Conservation (phyloP, 768 basidiomycete genomes). For the Chiua virens region DNA sequence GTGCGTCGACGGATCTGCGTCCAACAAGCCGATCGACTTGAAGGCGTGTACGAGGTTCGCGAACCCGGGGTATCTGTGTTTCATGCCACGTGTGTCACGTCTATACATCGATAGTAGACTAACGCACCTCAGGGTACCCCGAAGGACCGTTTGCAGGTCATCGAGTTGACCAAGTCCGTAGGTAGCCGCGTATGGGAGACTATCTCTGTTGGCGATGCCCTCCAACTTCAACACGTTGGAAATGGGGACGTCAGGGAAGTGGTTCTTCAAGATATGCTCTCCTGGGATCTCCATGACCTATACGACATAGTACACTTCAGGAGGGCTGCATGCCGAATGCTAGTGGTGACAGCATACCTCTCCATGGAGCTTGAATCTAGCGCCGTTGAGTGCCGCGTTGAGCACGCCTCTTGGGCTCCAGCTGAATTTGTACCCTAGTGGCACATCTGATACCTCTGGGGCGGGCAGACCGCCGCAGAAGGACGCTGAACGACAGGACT, state of each 20-base stretch:
- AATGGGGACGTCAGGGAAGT: slow-evolving; percentile 70
- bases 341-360: slow-evolving; percentile 40
- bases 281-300: slow-evolving; percentile 53
- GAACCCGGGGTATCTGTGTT: slow-evolving; percentile 82
- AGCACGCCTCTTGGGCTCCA: slow-evolving; percentile 92
- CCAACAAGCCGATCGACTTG: slow-evolving; percentile 67
- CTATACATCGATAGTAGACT: not conserved
- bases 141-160: slow-evolving; percentile 61
- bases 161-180: slow-evolving; percentile 55
- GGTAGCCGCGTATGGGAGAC: slow-evolving; percentile 62
- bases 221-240: slow-evolving; percentile 66
- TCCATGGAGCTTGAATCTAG: slow-evolving; percentile 59
- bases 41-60: slow-evolving; percentile 71
- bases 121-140: slow-evolving; percentile 79
- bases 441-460: slow-evolving; percentile 57
- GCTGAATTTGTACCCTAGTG: slow-evolving; percentile 89
- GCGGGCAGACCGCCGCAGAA: slow-evolving; percentile 94
- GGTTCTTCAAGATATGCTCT: slow-evolving; percentile 49
- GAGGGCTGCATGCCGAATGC: not conserved
- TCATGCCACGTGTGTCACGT: not conserved
- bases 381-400: slow-evolving; percentile 72
- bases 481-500: slow-evolving; percentile 74
- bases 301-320: not conserved
- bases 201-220: slow-evolving; percentile 85
- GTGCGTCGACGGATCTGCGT: slow-evolving; percentile 25